Evolutionary conservation across 345 rosid species (phyloP), one percentile per base, ranked within the genome.

Genomic region (Noccaea bulbosa): DNA sequence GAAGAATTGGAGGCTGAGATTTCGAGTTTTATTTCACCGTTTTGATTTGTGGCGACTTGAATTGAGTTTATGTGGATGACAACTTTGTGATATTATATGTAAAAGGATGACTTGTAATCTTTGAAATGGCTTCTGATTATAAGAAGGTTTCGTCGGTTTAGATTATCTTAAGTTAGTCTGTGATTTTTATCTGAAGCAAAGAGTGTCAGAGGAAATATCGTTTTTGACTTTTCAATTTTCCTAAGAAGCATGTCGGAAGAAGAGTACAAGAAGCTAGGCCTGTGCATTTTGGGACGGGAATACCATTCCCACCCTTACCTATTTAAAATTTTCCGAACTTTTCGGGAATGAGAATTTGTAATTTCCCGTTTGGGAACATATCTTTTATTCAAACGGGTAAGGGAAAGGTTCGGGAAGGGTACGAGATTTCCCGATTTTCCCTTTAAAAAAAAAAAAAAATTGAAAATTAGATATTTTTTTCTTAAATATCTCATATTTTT

Each of bases 261-360:
- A 55, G 58, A 62, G 59, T 65, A 56, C 62, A 75, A 33, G 45
- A 75, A 33, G 45, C 87, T n/a, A n/a, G n/a, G n/a, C n/a, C n/a
- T n/a, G n/a, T n/a, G n/a, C n/a, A n/a, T n/a, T n/a, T n/a, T n/a
- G n/a, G n/a, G n/a, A n/a, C n/a, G n/a, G n/a, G n/a, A n/a, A n/a
- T n/a, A n/a, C n/a, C n/a, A n/a, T n/a, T n/a, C n/a, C n/a, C n/a
- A n/a, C n/a, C n/a, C n/a, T n/a, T n/a, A n/a, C n/a, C n/a, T n/a
- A n/a, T n/a, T n/a, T n/a, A n/a, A n/a, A n/a, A n/a, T n/a, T n/a
- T n/a, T n/a, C n/a, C n/a, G n/a, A n/a, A n/a, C n/a, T n/a, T n/a
- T n/a, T n/a, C n/a, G n/a, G n/a, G n/a, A n/a, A n/a, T n/a, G n/a
- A n/a, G n/a, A n/a, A n/a, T n/a, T n/a, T n/a, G n/a, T n/a, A n/a